Conservation (phyloP, 2,329 filamentous ascomycete genomes). For the Alternaria hordeiaustralica region DNA sequence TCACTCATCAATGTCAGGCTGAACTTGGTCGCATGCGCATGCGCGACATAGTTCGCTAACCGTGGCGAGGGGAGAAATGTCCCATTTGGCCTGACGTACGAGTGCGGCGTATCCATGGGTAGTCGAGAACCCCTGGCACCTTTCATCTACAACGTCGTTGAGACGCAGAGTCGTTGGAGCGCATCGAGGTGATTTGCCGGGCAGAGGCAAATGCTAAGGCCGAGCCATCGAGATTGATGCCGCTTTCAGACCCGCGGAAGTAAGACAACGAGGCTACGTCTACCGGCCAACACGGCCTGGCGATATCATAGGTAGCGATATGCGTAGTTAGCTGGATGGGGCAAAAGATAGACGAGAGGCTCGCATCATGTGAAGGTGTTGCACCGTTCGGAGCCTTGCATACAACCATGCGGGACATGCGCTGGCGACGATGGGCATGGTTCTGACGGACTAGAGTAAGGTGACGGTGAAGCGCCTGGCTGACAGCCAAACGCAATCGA, state of each 20-base stretch:
- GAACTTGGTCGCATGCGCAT: conserved; percentile 6
- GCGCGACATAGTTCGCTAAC: conserved; percentile 11
- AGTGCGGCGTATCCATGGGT: not conserved
- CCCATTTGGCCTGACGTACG: not conserved
- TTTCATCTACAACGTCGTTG: not conserved
- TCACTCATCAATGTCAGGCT: conserved; percentile 6
- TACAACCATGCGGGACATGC: conserved; percentile 14
- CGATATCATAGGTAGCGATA: conserved; percentile 6
- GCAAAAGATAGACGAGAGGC: conserved; percentile 18
- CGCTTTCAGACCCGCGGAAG: not conserved
- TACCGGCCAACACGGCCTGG: conserved; percentile 1
- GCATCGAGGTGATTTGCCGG: not conserved
- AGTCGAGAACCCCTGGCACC: not conserved
- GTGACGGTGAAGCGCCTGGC: conserved; percentile 15
- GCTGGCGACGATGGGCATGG: conserved; percentile 12
- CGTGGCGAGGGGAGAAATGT: not conserved
- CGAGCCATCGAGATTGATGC: not conserved
- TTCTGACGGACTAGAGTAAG: conserved; percentile 9
- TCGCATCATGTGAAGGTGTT: conserved; percentile 15
- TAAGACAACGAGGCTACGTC: not conserved
- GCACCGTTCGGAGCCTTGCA: conserved; percentile 14
- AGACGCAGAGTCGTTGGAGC: not conserved
- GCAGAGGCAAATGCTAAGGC: not conserved
- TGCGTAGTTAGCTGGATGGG: conserved; percentile 22
- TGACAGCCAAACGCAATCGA: conserved; percentile 13